Evolutionary conservation across 1,139 yeast species (phyloP).

Genomic region (Geotrichum reessii): DNA sequence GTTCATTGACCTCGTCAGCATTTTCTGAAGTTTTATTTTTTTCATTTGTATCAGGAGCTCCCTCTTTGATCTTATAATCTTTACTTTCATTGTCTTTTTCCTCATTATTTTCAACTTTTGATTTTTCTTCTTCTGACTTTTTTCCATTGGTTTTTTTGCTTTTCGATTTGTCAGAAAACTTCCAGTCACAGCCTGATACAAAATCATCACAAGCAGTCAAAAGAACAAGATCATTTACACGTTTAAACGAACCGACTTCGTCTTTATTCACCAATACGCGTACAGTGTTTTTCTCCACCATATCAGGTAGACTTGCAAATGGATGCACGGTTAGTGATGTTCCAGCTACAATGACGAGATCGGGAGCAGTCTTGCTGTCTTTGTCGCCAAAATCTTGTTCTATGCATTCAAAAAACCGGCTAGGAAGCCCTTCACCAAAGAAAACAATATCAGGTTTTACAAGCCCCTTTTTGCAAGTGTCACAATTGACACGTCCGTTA

Average conservation of each 20-base stretch:
- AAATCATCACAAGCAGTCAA: conserved; percentile 61
- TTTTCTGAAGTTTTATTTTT: not conserved
- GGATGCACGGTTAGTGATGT: conserved; percentile 87
- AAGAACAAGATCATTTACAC: conserved; percentile 55
- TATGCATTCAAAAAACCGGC: conserved; percentile 50
- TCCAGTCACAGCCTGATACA: conserved; percentile 62
- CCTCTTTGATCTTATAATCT: no score
- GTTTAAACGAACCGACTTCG: conserved; percentile 58
- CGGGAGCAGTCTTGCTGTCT: conserved; percentile 51
- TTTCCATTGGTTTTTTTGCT: not conserved
- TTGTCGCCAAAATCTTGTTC: conserved; percentile 47
- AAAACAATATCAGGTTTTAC: conserved; percentile 92
- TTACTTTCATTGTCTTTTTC: no score
- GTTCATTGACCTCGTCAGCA: not conserved
- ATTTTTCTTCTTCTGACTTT: not conserved
- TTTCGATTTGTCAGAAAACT: conserved; percentile 43
- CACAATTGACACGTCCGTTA: conserved; percentile 53
- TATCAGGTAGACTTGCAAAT: conserved; percentile 75
- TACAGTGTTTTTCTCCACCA: conserved; percentile 45
- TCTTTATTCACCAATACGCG: conserved; percentile 72
- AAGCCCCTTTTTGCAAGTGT: conserved; percentile 43
- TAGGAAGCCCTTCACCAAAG: conserved; percentile 83
- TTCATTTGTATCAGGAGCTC: no score
- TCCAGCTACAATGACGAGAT: conserved; percentile 82
- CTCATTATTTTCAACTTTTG: not conserved